Evolutionary conservation across 2,329 filamentous ascomycete species (phyloP).

Genomic region (Bretziella fagacearum): DNA sequence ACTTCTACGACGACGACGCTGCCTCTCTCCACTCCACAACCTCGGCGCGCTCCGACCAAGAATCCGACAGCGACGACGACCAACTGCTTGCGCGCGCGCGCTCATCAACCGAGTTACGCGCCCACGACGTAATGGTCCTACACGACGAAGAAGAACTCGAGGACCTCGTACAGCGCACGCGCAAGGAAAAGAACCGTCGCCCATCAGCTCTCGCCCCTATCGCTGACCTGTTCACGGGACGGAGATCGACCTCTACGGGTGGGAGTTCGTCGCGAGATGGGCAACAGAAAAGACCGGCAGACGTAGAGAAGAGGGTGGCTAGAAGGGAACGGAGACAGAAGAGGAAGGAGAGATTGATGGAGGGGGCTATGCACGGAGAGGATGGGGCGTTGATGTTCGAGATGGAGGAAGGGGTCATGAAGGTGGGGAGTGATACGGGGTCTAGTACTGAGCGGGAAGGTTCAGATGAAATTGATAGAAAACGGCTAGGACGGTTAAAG

Average conservation of each 20-base stretch:
- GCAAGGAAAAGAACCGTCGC: conserved; percentile 30
- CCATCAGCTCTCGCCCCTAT: conserved; percentile 31
- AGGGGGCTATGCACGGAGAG: conserved; percentile 43
- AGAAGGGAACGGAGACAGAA: conserved; percentile 34
- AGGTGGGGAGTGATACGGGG: conserved; percentile 46
- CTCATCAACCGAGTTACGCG: conserved; percentile 51
- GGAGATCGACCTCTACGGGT: background rate
- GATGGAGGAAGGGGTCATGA: conserved; percentile 67
- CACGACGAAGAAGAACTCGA: conserved; percentile 61
- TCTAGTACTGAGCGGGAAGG: conserved; percentile 44
- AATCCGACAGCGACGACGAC: conserved; percentile 62
- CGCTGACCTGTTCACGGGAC: conserved; percentile 27
- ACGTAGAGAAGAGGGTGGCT: conserved; percentile 30
- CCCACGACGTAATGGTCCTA: conserved; percentile 52
- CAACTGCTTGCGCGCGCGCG: conserved; percentile 47
- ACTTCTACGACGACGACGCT: conserved; percentile 51
- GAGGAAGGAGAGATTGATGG: conserved; percentile 36
- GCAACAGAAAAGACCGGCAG: conserved; percentile 13
- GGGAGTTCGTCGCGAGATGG: background rate
- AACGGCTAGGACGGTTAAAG: conserved; percentile 29
- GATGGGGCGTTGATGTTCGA: conserved; percentile 71
- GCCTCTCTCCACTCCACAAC: conserved; percentile 41
- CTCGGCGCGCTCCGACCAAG: conserved; percentile 44
- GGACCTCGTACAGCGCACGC: conserved; percentile 33
- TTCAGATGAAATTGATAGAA: conserved; percentile 41